Evolutionary conservation across 106 monocot genomes (phyloP), one percentile per base, ranked within the genome.

Genomic region (Dactylorhiza incarnata): DNA sequence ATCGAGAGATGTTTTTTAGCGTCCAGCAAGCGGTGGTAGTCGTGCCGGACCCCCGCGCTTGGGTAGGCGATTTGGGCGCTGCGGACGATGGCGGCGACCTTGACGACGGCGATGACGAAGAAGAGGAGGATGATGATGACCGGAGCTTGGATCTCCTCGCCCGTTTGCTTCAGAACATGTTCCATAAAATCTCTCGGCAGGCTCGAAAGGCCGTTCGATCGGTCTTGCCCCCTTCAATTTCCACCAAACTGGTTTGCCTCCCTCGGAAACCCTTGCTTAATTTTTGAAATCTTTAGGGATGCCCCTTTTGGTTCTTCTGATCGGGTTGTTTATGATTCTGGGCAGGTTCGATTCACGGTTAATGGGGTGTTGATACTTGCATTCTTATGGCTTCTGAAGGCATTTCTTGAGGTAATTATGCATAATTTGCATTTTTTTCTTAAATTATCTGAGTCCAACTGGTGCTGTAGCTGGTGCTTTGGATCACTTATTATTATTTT

Each of bases 371-470:
- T 99, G 65, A 82, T 99, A 62, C 84, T 99, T 74, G 82, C 91
- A 5, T 94, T 85, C 63, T 68, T 99, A 22, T 99, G 97, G 97
- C 89, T 91, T 81, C 79, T 94, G 9, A 94, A 94, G 82, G 94
- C 91, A 22, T 86, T 99, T 55, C 91, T 99, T 76, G 97, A 99
- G 94, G 97, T 99, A 83, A 75, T 65, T 54, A 10, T 72, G 48
- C 49, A 44, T 72, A 59, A 13, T 63, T 65, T 65, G n/a, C 0
- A 4, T 29, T 29, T 29, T 65, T 24, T 65, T 65, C 26, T 26
- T 65, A 26, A 12, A 37, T 37, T 37, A 3, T 37, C 37, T 37
- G 37, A 37, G 37, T 3, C 3, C 37, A 37, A 37, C 37, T 37
- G 37, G 37, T 37, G 37, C 37, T 37, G 37, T 37, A 37, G 37